These are phyloP conservation scores for Neofusicoccum kwambonambiense DNA, from an alignment of 2,329 filamentous ascomycete genomes.

Conservation along the genomic window DNA sequence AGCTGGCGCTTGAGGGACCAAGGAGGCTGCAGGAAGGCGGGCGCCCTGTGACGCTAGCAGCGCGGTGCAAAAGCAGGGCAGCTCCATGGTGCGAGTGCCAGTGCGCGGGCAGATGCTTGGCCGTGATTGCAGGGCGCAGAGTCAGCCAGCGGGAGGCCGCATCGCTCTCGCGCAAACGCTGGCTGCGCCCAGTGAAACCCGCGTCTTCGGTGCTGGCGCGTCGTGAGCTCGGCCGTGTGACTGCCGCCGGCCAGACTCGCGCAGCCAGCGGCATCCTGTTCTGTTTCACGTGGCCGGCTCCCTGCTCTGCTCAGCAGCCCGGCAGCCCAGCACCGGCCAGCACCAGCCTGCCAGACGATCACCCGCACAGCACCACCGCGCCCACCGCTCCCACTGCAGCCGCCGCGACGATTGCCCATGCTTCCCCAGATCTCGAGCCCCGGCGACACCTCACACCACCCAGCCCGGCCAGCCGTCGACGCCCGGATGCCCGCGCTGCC, in stretches of 20 bases:
- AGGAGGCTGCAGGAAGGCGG: not conserved
- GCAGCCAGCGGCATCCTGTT: not conserved
- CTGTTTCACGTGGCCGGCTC: not conserved
- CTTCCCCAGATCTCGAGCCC: constrained; percentile 11
- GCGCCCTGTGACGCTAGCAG: constrained; percentile 7
- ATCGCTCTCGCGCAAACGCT: not conserved
- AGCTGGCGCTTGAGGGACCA: not conserved
- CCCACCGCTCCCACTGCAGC: not conserved
- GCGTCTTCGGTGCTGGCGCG: no score
- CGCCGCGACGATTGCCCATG: not conserved
- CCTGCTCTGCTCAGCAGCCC: no score
- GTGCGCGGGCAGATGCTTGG: constrained; percentile 4
- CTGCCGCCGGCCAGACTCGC: no score
- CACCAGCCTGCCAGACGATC: not conserved
- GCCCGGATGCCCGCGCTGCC: no score
- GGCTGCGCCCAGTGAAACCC: not conserved
- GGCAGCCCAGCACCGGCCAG: not conserved
- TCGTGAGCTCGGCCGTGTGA: not conserved
- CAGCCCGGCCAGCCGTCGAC: not conserved
- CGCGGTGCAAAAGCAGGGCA: constrained; percentile 11
- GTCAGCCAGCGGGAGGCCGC: constrained; percentile 10
- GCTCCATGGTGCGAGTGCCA: not conserved
- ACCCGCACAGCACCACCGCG: not conserved
- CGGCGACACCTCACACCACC: constrained; percentile 6
- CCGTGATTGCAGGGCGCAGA: constrained; percentile 8